Evolutionary conservation across 495 filamentous ascomycete genomes (phyloP).

Genomic region (Aspergillus homomorphus): DNA sequence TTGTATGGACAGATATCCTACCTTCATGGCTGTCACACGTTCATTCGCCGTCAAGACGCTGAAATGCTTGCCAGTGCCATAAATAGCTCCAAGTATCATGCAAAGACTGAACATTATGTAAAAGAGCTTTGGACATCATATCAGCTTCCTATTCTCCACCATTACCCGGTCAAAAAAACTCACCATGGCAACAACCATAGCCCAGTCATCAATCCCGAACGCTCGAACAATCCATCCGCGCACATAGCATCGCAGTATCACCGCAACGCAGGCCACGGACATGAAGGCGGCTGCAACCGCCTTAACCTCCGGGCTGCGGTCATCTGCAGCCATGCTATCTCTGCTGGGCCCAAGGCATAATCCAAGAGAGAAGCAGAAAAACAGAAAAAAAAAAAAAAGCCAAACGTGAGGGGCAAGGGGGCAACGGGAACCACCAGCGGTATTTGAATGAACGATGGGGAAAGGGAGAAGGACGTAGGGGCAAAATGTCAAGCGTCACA

Average conservation of each 20-base stretch:
- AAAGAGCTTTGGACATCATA: slow-evolving; percentile 20
- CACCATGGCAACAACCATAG: slow-evolving; percentile 40
- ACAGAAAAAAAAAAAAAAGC: background rate
- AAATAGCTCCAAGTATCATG: slow-evolving; percentile 39
- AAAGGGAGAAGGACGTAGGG: background rate
- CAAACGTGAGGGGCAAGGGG: background rate
- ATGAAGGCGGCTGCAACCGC: slow-evolving; percentile 39
- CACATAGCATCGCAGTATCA: slow-evolving; percentile 44
- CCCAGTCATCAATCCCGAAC: slow-evolving; percentile 43
- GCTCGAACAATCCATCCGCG: slow-evolving; percentile 38
- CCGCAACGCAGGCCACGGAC: slow-evolving; percentile 34
- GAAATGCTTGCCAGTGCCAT: slow-evolving; percentile 36
- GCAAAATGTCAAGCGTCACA: background rate
- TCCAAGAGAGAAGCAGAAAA: background rate
- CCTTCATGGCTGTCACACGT: slow-evolving; percentile 39
- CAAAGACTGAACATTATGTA: slow-evolving; percentile 33
- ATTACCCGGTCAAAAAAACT: too few species aligned
- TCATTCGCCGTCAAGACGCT: slow-evolving; percentile 22
- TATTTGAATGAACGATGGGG: background rate
- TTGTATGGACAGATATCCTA: slow-evolving; percentile 4
- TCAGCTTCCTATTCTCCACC: background rate
- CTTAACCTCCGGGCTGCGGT: slow-evolving; percentile 30
- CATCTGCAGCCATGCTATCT: slow-evolving; percentile 18
- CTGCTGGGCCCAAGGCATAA: slow-evolving; percentile 4
- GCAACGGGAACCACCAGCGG: background rate